These are phyloP conservation scores for Simplicillium sp. DNA, from an alignment of 2,329 filamentous ascomycete species.

Conservation along the genomic window DNA sequence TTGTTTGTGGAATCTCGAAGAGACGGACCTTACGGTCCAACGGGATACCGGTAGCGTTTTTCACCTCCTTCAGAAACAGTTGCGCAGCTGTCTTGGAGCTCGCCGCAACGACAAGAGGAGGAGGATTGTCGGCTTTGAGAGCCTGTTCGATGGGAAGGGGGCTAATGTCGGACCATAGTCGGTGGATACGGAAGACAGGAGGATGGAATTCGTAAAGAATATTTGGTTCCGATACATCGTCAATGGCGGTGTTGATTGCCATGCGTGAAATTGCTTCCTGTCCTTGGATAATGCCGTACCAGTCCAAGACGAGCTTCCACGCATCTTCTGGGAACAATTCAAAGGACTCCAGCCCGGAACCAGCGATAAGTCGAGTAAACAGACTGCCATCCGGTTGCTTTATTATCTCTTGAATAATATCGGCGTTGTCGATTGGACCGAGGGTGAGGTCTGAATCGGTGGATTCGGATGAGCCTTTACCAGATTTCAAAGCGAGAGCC, in stretches of 20 bases:
- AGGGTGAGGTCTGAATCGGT: constrained; percentile 53
- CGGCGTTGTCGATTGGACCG: constrained; percentile 79
- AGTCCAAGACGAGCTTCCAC: constrained; percentile 71
- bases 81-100: constrained; percentile 63
- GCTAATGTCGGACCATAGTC: constrained; percentile 56
- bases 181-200: constrained; percentile 75
- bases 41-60: constrained; percentile 58
- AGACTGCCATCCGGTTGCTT: constrained; percentile 36
- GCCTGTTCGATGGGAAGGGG: constrained; percentile 47
- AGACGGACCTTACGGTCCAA: constrained; percentile 65
- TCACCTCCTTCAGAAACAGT: constrained; percentile 67
- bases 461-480: constrained; percentile 44
- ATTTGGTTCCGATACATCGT: constrained; percentile 47
- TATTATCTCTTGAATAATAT: constrained; percentile 59
- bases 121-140: constrained; percentile 49
- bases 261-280: constrained; percentile 65
- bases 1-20: constrained; percentile 50
- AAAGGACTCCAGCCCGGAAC: constrained; percentile 60
- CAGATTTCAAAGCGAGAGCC: constrained; percentile 56
- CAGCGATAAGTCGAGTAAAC: constrained; percentile 67
- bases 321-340: constrained; percentile 69
- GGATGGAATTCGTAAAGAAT: constrained; percentile 77
- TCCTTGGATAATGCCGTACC: constrained; percentile 68
- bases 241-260: constrained; percentile 65
- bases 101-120: constrained; percentile 57